Evolutionary conservation across 805 yeast species (phyloP).

Genomic region (Wickerhamomyces hampshirensis): DNA sequence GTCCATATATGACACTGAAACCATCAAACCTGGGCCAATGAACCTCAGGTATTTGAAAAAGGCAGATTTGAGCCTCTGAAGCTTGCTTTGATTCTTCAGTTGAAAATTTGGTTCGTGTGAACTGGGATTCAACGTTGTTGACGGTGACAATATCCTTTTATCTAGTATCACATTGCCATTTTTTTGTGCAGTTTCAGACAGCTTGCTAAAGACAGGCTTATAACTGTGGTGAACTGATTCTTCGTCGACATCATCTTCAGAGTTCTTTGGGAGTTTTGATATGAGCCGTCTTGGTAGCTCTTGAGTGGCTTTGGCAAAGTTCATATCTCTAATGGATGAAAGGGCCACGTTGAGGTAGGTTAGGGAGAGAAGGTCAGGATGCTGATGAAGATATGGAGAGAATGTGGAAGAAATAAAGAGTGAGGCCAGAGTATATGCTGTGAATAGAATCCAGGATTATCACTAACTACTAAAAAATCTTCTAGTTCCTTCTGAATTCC

Average conservation of each 20-base stretch:
- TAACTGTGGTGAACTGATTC: neutral
- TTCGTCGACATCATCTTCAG: conserved; percentile 4
- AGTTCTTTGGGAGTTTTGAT: conserved; percentile 2
- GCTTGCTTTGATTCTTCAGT: neutral
- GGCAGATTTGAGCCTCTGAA: conserved; percentile 14
- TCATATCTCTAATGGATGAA: no score
- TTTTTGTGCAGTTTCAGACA: neutral
- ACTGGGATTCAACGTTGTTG: neutral
- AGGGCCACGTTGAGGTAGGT: no score
- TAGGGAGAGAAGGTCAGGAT: no score
- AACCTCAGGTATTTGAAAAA: conserved; percentile 51
- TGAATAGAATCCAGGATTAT: neutral
- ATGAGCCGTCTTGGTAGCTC: conserved; percentile 8
- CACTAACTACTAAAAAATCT: no score
- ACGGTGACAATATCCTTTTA: no score
- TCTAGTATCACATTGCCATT: no score
- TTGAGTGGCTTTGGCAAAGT: conserved; percentile 19
- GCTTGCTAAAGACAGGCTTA: conserved; percentile 2
- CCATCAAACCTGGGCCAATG: conserved; percentile 96
- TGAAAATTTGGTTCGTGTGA: no score
- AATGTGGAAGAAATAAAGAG: no score
- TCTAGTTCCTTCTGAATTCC: no score
- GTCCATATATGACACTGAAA: conserved; percentile 92
- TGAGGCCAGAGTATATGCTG: conserved; percentile 1
- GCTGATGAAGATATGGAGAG: no score